Percentiles rank a stretch among this genome's conserved stretches.
Evolutionary conservation across 1,284 basidiomycete genomes (phyloP).

Genomic region (Naganishia liquefaciens): DNA sequence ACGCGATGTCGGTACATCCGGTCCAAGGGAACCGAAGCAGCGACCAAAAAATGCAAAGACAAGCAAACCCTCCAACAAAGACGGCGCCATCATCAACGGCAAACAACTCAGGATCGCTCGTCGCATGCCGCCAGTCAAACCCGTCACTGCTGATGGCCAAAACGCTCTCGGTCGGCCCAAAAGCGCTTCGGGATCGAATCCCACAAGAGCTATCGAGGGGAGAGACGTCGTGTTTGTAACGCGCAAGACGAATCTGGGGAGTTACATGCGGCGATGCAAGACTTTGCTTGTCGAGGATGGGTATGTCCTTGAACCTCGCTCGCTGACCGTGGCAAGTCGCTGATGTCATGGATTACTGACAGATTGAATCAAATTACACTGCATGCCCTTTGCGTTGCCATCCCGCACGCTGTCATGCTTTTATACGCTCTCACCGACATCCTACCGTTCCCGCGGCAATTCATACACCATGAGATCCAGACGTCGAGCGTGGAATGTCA

Average conservation of each 20-base stretch:
- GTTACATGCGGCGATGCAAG: constrained; percentile 77
- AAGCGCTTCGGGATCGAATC: constrained; percentile 40
- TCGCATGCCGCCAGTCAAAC: constrained; percentile 17
- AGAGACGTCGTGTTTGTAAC: constrained; percentile 78
- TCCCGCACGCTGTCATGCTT: constrained; percentile 74
- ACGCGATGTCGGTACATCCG: too few species aligned
- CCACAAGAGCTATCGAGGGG: constrained; percentile 71
- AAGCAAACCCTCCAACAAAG: neutral
- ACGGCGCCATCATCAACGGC: neutral
- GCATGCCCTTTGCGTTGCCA: constrained; percentile 81
- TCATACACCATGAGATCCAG: constrained; percentile 67
- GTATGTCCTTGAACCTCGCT: constrained; percentile 54
- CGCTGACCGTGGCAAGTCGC: neutral
- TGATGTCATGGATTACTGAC: constrained; percentile 3
- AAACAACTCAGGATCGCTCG: constrained; percentile 5
- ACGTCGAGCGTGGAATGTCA: constrained; percentile 76
- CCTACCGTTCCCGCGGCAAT: constrained; percentile 66
- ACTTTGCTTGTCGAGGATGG: constrained; percentile 73
- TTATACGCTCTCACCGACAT: constrained; percentile 70
- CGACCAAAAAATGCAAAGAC: neutral
- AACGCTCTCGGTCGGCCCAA: constrained; percentile 11
- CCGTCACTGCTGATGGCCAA: neutral
- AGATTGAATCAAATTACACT: constrained; percentile 75
- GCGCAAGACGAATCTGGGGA: constrained; percentile 70
- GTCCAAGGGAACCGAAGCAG: neutral